Conservation (phyloP, 202 grass and related monocot species). For the Elaeis oleifera region DNA sequence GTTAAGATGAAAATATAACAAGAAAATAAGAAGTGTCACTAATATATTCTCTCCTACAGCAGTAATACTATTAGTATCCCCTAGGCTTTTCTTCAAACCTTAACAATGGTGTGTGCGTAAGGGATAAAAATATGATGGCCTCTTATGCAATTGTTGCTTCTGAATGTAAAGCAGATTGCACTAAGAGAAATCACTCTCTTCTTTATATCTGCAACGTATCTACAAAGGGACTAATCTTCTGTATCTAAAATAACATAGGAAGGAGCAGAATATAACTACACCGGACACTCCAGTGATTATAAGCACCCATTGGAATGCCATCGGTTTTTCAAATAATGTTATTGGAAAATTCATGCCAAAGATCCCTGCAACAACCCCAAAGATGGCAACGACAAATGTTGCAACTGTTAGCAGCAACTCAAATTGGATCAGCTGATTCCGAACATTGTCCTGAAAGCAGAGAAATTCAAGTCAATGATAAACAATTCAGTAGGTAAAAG, state of each 20-base stretch:
- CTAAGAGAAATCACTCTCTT: too few relatives aligned
- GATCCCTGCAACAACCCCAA: constrained; percentile 68
- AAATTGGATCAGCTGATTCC: constrained; percentile 89
- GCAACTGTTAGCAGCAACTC: constrained; percentile 83
- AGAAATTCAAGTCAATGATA: constrained; percentile 1
- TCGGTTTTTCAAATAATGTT: constrained; percentile 36
- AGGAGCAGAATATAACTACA: constrained; percentile 41
- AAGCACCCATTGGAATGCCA: constrained; percentile 70
- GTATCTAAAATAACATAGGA: constrained; percentile 78
- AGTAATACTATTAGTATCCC: too few relatives aligned
- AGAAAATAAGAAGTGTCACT: too few relatives aligned
- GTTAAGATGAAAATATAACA: too few relatives aligned
- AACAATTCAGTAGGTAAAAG: too few relatives aligned
- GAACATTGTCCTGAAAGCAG: constrained; percentile 66
- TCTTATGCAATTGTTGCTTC: too few relatives aligned
- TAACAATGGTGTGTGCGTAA: too few relatives aligned
- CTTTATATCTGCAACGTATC: neutral
- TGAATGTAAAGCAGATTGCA: too few relatives aligned
- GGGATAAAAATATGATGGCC: too few relatives aligned
- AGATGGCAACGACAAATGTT: constrained; percentile 84
- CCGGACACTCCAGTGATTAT: constrained; percentile 35
- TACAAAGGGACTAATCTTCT: constrained; percentile 66
- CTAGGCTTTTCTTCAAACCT: too few relatives aligned
- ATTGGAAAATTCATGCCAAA: constrained; percentile 93
- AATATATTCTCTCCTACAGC: too few relatives aligned